Conservation (phyloP, 352 stramenopile species). For the Pythium pyrilobum region DNA sequence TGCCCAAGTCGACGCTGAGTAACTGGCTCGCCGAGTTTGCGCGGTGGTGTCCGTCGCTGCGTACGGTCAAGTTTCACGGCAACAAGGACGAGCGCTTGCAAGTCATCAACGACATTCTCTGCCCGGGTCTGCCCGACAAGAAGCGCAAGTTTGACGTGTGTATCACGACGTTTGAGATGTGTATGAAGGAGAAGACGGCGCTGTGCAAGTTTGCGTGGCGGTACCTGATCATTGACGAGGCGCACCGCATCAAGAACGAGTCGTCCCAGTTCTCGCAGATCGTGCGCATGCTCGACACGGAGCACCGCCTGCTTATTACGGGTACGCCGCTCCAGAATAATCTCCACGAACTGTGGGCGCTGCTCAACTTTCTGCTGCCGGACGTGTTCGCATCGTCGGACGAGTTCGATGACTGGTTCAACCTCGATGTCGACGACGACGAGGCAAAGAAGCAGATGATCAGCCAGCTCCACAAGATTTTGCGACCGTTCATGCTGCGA, state of each 20-base stretch:
- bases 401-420: conserved; percentile 89
- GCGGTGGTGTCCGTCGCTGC: conserved; percentile 90
- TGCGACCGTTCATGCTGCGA: conserved; percentile 96
- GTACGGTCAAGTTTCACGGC: conserved; percentile 91
- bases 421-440: conserved; percentile 82
- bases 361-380: conserved; percentile 93
- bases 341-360: conserved; percentile 91
- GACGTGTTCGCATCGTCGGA: conserved; percentile 90
- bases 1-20: conserved; percentile 91
- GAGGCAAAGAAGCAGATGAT: conserved; percentile 90
- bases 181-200: conserved; percentile 84
- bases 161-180: conserved; percentile 98
- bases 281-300: conserved; percentile 73
- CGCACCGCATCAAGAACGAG: conserved; percentile 88
- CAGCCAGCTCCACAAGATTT: conserved; percentile 81
- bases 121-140: conserved; percentile 77
- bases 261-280: conserved; percentile 84
- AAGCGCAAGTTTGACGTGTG: conserved; percentile 95
- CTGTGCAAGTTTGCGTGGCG: conserved; percentile 89
- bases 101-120: conserved; percentile 88
- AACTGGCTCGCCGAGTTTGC: conserved; percentile 93
- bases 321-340: conserved; percentile 95
- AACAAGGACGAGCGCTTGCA: conserved; percentile 86
- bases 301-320: conserved; percentile 90
- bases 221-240: conserved; percentile 86